Evolutionary conservation across 495 filamentous ascomycete genomes (phyloP).

Genomic region (Ascodesmis nigricans): DNA sequence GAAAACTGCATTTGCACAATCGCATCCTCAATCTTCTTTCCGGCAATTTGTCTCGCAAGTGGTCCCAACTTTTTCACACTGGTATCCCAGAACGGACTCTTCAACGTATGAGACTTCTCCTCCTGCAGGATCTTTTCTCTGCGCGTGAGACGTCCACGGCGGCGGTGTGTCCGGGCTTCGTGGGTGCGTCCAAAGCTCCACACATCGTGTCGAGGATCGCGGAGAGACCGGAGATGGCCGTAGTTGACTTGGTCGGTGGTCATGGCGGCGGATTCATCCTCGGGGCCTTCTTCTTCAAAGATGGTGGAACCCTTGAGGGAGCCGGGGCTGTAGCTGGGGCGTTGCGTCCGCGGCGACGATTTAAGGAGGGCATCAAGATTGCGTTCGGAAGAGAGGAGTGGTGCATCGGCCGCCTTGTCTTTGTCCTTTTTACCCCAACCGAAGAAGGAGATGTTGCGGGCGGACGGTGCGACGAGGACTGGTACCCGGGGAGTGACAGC

Average conservation of each 20-base stretch:
- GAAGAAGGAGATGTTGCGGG: constrained; percentile 12
- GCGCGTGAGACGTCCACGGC: constrained; percentile 42
- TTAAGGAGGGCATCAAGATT: constrained; percentile 6
- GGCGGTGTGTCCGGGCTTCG: constrained; percentile 34
- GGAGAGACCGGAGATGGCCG: constrained; percentile 5
- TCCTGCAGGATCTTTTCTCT: constrained; percentile 41
- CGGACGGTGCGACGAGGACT: constrained; percentile 2
- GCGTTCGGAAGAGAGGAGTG: not conserved
- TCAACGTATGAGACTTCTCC: constrained; percentile 44
- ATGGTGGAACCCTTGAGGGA: constrained; percentile 30
- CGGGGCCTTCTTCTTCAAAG: constrained; percentile 32
- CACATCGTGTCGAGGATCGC: constrained; percentile 13
- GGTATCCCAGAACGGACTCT: constrained; percentile 50
- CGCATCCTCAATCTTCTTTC: constrained; percentile 80
- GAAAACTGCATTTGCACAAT: constrained; percentile 87
- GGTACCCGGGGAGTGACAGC: not conserved
- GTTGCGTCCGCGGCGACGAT: constrained; percentile 4
- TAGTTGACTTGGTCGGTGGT: not conserved
- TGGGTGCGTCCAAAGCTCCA: constrained; percentile 18
- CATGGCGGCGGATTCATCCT: constrained; percentile 21
- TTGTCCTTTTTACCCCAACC: constrained; percentile 4
- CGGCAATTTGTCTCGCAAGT: constrained; percentile 65
- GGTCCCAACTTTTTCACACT: constrained; percentile 70
- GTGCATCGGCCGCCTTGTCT: not conserved
- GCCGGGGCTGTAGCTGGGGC: too few species aligned